These are phyloP conservation scores for Pseudogymnoascus sp. DNA, from an alignment of 2,329 filamentous ascomycete genomes.

Conservation along the genomic window DNA sequence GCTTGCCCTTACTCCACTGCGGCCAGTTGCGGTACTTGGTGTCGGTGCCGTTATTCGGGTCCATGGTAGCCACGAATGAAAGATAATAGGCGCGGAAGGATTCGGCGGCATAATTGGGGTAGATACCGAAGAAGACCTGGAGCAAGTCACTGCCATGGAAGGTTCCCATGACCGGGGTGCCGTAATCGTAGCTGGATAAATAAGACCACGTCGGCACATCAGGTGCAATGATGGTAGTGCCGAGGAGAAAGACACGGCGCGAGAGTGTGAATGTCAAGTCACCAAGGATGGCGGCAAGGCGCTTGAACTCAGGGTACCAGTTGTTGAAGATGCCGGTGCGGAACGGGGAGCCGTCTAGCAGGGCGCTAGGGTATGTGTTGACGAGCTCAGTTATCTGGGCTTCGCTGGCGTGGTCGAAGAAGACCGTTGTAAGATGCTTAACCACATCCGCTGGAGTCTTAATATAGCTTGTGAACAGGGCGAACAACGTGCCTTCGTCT, in stretches of 20 bases:
- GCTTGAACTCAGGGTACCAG: constrained; percentile 70
- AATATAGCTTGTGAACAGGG: constrained; percentile 54
- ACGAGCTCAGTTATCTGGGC: constrained; percentile 50
- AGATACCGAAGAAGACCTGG: constrained; percentile 59
- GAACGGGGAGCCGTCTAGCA: constrained; percentile 62
- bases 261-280: constrained; percentile 69
- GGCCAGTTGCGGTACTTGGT: constrained; percentile 41
- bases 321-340: constrained; percentile 62
- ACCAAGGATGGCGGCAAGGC: constrained; percentile 66
- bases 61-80: constrained; percentile 61
- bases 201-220: constrained; percentile 66
- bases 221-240: constrained; percentile 41
- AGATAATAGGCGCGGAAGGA: constrained; percentile 64
- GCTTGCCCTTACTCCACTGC: constrained; percentile 42
- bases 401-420: constrained; percentile 51
- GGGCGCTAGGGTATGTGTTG: constrained; percentile 48
- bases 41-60: constrained; percentile 55
- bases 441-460: constrained; percentile 52
- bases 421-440: constrained; percentile 52
- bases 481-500: constrained; percentile 72
- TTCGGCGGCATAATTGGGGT: constrained; percentile 53
- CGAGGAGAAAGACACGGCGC: constrained; percentile 55
- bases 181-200: constrained; percentile 63
- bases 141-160: constrained; percentile 67
- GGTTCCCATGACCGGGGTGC: constrained; percentile 65